These are phyloP conservation scores for Syncephalis fuscata DNA, from an alignment of 371 early-diverging fungal species.

Conservation along the genomic window DNA sequence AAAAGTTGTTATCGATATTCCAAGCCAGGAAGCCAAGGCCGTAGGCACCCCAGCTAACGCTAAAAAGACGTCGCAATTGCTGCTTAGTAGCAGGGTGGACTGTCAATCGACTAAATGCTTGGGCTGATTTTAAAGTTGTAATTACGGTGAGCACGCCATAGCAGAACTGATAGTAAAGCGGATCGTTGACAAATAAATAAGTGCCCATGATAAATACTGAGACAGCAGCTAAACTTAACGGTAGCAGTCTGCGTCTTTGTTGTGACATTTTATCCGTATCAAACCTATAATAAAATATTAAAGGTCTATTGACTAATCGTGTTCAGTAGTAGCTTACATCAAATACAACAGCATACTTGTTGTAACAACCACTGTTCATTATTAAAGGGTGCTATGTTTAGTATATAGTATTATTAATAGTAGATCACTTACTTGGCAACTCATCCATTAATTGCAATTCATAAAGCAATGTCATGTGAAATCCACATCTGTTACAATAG, in stretches of 20 bases:
- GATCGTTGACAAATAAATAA: conserved; percentile 45
- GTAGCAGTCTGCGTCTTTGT: conserved; percentile 13
- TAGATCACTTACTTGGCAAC: conserved; percentile 22
- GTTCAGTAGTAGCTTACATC: too few species aligned
- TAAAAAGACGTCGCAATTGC: conserved; percentile 12
- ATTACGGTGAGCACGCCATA: conserved; percentile 33
- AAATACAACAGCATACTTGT: too few species aligned
- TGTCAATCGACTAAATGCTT: conserved; percentile 2
- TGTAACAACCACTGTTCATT: too few species aligned
- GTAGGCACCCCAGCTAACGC: conserved; percentile 23
- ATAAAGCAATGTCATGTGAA: conserved; percentile 63
- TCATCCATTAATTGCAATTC: conserved; percentile 61
- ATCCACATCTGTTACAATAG: conserved; percentile 17
- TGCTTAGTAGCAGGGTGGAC: too few species aligned
- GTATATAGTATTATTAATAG: neutral
- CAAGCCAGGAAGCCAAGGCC: conserved; percentile 45
- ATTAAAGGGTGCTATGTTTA: too few species aligned
- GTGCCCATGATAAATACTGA: conserved; percentile 36
- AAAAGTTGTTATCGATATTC: conserved; percentile 65
- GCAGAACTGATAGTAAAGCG: conserved; percentile 55
- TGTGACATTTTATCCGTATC: conserved; percentile 13
- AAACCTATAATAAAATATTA: too few species aligned
- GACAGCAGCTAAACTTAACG: conserved; percentile 24
- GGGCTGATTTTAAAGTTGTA: conserved; percentile 23
- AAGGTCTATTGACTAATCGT: too few species aligned